phyloP scores from a whole-genome alignment of 495 filamentous ascomycete genomes.

The Penicillium maclennaniae region DNA sequence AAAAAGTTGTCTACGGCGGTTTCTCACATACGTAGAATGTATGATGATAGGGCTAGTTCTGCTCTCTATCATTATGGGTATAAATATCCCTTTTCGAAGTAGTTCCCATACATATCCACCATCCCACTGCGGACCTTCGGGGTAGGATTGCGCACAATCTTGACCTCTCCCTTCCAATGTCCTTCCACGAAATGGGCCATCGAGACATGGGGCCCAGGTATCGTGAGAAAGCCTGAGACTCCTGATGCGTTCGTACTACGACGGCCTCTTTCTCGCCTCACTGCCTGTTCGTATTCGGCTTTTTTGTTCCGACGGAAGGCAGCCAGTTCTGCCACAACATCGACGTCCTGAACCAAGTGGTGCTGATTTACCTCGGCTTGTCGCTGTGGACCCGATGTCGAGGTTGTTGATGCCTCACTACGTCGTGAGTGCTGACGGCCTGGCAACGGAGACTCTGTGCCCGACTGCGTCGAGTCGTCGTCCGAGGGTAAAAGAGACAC shows the following conservation, averaged over 20 bases:
- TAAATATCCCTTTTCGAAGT: constrained; percentile 51
- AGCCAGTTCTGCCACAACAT: constrained; percentile 48
- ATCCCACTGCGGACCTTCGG: constrained; percentile 41
- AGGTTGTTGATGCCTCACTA: constrained; percentile 1
- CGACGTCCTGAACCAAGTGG: constrained; percentile 26
- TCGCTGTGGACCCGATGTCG: neutral
- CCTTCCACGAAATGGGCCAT: constrained; percentile 43
- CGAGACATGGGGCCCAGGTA: constrained; percentile 19
- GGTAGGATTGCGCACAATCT: constrained; percentile 44
- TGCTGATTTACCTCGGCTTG: constrained; percentile 1
- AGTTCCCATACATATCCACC: constrained; percentile 53
- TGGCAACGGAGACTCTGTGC: constrained; percentile 11
- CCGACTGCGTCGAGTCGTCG: constrained; percentile 21
- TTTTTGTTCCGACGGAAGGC: constrained; percentile 47
- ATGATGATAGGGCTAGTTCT: neutral
- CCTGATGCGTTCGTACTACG: constrained; percentile 22
- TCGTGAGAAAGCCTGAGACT: constrained; percentile 14
- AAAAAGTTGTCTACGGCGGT: neutral
- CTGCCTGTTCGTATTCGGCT: constrained; percentile 37
- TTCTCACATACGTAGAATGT: neutral
- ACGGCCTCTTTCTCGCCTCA: constrained; percentile 27
- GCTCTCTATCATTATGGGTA: constrained; percentile 37
- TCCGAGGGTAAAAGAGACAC: constrained; percentile 36
- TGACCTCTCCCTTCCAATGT: constrained; percentile 54
- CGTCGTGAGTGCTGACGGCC: constrained; percentile 2